Conservation (phyloP, 768 basidiomycete genomes). For the Phylloporus rhodoxanthus region DNA sequence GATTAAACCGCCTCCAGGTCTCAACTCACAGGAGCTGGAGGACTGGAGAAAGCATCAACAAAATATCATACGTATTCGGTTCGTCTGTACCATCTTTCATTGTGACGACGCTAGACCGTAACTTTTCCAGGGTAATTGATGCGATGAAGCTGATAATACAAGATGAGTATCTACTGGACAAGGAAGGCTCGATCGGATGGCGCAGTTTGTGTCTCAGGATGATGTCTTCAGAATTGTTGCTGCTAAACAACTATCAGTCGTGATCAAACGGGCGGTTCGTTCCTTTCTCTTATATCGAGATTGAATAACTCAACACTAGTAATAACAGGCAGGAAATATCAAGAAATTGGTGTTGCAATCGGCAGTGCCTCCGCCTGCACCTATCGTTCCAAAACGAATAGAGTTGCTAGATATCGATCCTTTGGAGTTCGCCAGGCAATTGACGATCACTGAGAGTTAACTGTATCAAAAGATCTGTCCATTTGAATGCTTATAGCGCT, state of each 20-base stretch:
- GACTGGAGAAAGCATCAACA: constrained; percentile 59
- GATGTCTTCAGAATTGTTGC: constrained; percentile 38
- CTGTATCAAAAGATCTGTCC: constrained; percentile 55
- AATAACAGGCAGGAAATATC: constrained; percentile 30
- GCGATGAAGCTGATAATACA: constrained; percentile 57
- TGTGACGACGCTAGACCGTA: neutral
- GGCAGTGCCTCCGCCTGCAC: constrained; percentile 42
- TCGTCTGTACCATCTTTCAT: constrained; percentile 10
- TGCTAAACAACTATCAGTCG: constrained; percentile 43
- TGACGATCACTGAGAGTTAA: constrained; percentile 59
- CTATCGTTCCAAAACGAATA: constrained; percentile 42
- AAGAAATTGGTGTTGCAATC: constrained; percentile 33
- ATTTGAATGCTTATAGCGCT: constrained; percentile 56
- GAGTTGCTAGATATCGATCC: constrained; percentile 58
- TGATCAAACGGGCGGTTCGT: constrained; percentile 50
- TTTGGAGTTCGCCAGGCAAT: constrained; percentile 59
- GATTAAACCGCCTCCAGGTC: constrained; percentile 44
- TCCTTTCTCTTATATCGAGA: neutral
- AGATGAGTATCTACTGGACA: constrained; percentile 48
- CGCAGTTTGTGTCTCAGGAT: constrained; percentile 44
- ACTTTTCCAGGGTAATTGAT: constrained; percentile 50
- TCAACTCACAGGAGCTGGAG: constrained; percentile 39
- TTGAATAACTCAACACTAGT: neutral
- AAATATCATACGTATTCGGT: constrained; percentile 55
- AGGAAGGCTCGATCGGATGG: constrained; percentile 53